Conservation (phyloP, 169 alveolate genomes). For the Perkinsus marinus region DNA sequence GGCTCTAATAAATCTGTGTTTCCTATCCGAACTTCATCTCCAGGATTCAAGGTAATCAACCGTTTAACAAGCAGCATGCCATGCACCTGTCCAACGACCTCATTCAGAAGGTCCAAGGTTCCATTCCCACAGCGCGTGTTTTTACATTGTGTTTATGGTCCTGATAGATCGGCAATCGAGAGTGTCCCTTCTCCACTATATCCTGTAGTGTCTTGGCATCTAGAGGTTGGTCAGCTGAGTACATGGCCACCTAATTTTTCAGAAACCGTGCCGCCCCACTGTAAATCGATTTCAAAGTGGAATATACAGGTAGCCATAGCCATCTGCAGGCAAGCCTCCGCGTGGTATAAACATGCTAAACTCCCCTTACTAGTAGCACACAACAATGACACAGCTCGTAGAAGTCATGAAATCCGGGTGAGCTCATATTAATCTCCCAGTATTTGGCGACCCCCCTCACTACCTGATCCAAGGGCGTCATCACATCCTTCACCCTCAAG, state of each 20-base stretch:
- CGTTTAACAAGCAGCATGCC: constrained; percentile 5
- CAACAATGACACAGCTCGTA: too few species aligned
- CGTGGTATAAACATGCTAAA: too few species aligned
- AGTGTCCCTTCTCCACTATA: constrained; percentile 3
- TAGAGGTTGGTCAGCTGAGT: background rate
- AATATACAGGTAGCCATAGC: too few species aligned
- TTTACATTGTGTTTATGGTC: background rate
- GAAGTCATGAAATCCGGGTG: too few species aligned
- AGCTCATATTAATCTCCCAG: too few species aligned
- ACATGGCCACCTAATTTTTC: background rate
- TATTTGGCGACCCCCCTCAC: background rate
- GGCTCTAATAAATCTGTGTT: background rate
- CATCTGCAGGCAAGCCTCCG: too few species aligned
- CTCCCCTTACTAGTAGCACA: too few species aligned
- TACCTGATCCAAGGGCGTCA: background rate
- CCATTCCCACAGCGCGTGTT: background rate
- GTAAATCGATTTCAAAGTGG: too few species aligned
- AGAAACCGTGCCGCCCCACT: background rate
- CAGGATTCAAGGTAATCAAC: constrained; percentile 1
- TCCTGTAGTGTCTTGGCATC: background rate
- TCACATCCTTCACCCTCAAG: background rate
- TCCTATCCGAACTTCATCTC: background rate
- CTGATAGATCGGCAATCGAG: constrained; percentile 1
- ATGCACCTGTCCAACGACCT: background rate
- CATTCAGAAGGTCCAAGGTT: background rate